These are phyloP conservation scores for Diplodia mutila DNA, from an alignment of 2,329 filamentous ascomycete genomes.

Conservation along the genomic window DNA sequence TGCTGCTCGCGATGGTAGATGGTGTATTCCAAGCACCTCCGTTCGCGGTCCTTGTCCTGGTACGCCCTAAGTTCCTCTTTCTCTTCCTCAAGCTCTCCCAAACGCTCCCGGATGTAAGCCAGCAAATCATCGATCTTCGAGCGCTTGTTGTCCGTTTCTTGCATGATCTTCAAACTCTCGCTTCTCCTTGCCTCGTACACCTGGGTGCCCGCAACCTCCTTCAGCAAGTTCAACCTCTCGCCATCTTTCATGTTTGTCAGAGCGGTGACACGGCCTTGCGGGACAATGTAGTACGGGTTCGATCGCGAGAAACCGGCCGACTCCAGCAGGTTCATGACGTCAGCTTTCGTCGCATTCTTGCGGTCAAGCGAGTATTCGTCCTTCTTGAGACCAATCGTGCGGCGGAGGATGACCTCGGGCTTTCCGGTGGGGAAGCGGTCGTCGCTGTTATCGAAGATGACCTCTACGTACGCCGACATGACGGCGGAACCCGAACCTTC, in stretches of 20 bases:
- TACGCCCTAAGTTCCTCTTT: constrained; percentile 94
- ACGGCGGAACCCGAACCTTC: constrained; percentile 97
- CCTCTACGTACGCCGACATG: constrained; percentile 99
- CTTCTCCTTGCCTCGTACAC: constrained; percentile 91
- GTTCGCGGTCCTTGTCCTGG: constrained; percentile 92
- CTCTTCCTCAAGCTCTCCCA: constrained; percentile 90
- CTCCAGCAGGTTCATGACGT: constrained; percentile 94
- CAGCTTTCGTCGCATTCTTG: constrained; percentile 91
- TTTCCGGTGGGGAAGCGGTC: constrained; percentile 93
- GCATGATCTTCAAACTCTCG: constrained; percentile 95
- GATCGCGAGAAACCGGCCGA: constrained; percentile 95
- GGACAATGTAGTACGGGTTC: constrained; percentile 99
- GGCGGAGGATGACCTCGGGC: constrained; percentile 84
- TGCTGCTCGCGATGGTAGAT: constrained; percentile 89
- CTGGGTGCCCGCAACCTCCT: constrained; percentile 97
- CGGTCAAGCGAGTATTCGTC: constrained; percentile 98
- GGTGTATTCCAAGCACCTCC: constrained; percentile 90
- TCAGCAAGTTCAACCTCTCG: constrained; percentile 84
- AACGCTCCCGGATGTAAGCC: constrained; percentile 86
- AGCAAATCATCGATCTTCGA: constrained; percentile 92
- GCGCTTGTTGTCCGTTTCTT: constrained; percentile 92
- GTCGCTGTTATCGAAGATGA: constrained; percentile 97
- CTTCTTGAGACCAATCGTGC: constrained; percentile 96
- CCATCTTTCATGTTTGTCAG: constrained; percentile 99
- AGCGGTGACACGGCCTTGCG: constrained; percentile 92